Conservation (phyloP, 2,329 filamentous ascomycete species). For the Neopestalotiopsis sp. region DNA sequence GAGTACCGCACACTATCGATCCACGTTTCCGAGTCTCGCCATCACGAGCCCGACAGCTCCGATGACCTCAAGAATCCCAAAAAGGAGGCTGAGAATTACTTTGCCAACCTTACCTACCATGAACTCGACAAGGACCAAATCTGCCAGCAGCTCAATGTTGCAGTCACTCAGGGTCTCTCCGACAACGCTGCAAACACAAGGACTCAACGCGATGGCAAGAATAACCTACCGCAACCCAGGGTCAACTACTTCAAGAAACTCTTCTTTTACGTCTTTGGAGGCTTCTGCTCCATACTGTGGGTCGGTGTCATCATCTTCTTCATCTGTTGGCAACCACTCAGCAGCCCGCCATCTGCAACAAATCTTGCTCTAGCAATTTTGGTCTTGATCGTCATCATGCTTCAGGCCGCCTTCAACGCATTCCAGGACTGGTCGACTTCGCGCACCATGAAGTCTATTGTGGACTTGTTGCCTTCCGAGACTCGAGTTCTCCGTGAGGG, state of each 20-base stretch:
- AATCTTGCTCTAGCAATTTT: conserved; percentile 53
- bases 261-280: conserved; percentile 50
- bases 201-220: conserved; percentile 46
- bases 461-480: conserved; percentile 49
- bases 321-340: conserved; percentile 53
- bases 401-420: conserved; percentile 51
- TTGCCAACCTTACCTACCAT: conserved; percentile 46
- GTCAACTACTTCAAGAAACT: conserved; percentile 49
- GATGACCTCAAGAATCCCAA: conserved; percentile 32
- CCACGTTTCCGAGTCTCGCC: conserved; percentile 44
- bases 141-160: conserved; percentile 47
- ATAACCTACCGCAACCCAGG: conserved; percentile 46
- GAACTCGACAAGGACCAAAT: conserved; percentile 40
- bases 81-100: conserved; percentile 49
- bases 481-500: conserved; percentile 51
- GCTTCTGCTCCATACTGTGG: conserved; percentile 54
- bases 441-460: conserved; percentile 53
- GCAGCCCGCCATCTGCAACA: conserved; percentile 46
- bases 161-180: conserved; percentile 40
- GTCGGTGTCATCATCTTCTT: conserved; percentile 54
- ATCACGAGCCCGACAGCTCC: conserved; percentile 29
- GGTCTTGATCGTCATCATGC: conserved; percentile 51
- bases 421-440: conserved; percentile 55
- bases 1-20: conserved; percentile 48
- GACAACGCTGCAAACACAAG: conserved; percentile 37